Evolutionary conservation across 1,139 yeast genomes (phyloP).

Genomic region (Magnusiomyces paraingens): DNA sequence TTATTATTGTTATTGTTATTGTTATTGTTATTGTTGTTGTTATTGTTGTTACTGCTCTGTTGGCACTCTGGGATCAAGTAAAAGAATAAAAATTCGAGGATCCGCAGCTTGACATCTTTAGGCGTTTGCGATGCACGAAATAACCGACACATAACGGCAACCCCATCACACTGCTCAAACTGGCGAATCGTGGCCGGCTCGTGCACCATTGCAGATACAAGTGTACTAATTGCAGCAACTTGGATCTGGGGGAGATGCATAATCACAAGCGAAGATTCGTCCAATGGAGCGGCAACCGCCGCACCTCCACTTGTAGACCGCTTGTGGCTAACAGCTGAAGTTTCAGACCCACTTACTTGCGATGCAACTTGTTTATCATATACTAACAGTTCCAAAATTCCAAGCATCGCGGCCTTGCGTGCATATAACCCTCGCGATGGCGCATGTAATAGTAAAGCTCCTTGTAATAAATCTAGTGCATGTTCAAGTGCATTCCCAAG

Average conservation of each 20-base stretch:
- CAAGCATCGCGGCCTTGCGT: slow-evolving; percentile 21
- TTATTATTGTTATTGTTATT: no score
- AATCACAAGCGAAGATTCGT: neutral
- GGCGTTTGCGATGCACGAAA: slow-evolving; percentile 36
- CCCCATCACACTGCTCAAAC: slow-evolving; percentile 58
- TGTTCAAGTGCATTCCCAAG: neutral
- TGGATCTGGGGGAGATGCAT: slow-evolving; percentile 27
- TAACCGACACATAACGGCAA: slow-evolving; percentile 44
- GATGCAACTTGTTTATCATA: slow-evolving; percentile 17
- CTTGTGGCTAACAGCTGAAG: neutral
- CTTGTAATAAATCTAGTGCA: slow-evolving; percentile 48
- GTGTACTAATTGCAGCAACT: slow-evolving; percentile 47
- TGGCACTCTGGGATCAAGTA: slow-evolving; percentile 62
- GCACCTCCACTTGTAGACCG: neutral
- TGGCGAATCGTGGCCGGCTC: slow-evolving; percentile 50
- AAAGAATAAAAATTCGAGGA: slow-evolving; percentile 65
- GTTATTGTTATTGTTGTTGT: slow-evolving; percentile 26
- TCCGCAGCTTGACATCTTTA: slow-evolving; percentile 44
- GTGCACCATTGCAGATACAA: slow-evolving; percentile 56
- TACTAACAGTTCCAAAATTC: slow-evolving; percentile 10
- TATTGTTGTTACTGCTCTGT: slow-evolving; percentile 7
- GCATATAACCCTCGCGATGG: slow-evolving; percentile 46
- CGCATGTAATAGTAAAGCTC: slow-evolving; percentile 56
- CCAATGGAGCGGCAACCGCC: slow-evolving; percentile 2
- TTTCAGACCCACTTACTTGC: slow-evolving; percentile 17